Conservation (phyloP, 495 filamentous ascomycete genomes). For the Penicillium tannophilum region DNA sequence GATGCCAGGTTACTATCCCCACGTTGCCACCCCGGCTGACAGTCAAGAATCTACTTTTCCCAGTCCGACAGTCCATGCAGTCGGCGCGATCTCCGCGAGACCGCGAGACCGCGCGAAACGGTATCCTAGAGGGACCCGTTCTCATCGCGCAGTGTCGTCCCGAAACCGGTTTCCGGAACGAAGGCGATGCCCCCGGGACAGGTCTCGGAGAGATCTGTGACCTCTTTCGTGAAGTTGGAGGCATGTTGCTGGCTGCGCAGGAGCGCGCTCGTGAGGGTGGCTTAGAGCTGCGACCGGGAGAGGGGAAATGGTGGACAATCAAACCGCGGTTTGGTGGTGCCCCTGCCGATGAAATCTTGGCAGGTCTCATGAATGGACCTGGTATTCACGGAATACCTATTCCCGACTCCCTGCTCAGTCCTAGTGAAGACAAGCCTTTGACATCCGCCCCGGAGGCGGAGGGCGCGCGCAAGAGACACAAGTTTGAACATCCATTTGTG, state of each 20-base stretch:
- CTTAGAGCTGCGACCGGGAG: conserved; percentile 65
- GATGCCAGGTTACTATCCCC: conserved; percentile 67
- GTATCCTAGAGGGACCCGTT: conserved; percentile 75
- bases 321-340: conserved; percentile 77
- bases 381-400: conserved; percentile 26
- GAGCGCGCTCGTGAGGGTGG: conserved; percentile 75
- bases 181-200: conserved; percentile 41
- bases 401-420: conserved; percentile 29
- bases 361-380: conserved; percentile 38
- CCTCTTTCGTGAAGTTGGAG: conserved; percentile 71
- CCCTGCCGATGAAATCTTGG: conserved; percentile 63
- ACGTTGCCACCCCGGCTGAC: conserved; percentile 63
- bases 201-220: conserved; percentile 63
- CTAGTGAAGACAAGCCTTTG: conserved; percentile 15
- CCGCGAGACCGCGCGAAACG: conserved; percentile 66
- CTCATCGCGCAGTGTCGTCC: conserved; percentile 59
- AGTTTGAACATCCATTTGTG: conserved; percentile 38
- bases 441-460: conserved; percentile 19
- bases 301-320: conserved; percentile 80
- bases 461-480: conserved; percentile 44
- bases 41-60: conserved; percentile 54
- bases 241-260: conserved; percentile 76
- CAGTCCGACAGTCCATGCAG: conserved; percentile 55
- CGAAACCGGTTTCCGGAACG: conserved; percentile 54
- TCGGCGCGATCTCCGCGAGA: conserved; percentile 70